Base-by-base conservation (phyloP, 169 alveolate genomes). In the Cardiosporidium cionae region DNA sequence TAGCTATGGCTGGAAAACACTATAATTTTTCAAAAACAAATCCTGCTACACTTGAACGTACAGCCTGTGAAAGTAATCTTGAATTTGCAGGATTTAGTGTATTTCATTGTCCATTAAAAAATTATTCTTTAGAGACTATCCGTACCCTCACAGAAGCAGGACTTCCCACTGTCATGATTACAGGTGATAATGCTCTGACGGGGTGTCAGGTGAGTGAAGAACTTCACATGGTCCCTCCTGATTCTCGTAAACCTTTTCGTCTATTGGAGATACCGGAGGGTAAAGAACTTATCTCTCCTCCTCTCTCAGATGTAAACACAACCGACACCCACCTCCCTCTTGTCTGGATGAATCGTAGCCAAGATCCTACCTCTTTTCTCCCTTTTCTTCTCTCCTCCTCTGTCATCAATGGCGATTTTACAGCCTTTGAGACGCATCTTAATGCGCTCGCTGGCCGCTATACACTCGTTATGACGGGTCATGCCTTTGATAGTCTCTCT, bases 131-230 rank as follows among this genome's bases (percentile, higher is more conserved):
- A 69, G 71, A 81, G 58, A 93, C 91, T 69, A 94, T 97, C 58
- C 79, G 83, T 54, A 88, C 89, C 71, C 81, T 94, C 44, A 87
- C 89, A 62, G 44, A 81, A 27, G 87, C 96, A 4, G 90, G 93
- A 52, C 94, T 91, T 70, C 76, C 86, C 52, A 87, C 92, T 31
- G 86, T 94, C 65, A 96, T 97, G 94, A 94, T 97, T 58, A 96
- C 99, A 3, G 99, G 99, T 44, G 99, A 97, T 88, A 95, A 96
- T 84, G 90, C 95, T n/a, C 82, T 93, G 53, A 95, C 99, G 5
- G 98, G 99, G 0, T 94, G 95, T 36, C 96, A 95, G 74, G 98
- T 97, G 16, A 96, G 98, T 4, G 87, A 81, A 53, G 94, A 91
- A 32, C 88, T 89, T 0, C 82, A 87, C 63, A 77, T 77, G 31